phyloP scores from a whole-genome alignment of 257 asterid genomes.

The Jaltomata sinuosa region DNA sequence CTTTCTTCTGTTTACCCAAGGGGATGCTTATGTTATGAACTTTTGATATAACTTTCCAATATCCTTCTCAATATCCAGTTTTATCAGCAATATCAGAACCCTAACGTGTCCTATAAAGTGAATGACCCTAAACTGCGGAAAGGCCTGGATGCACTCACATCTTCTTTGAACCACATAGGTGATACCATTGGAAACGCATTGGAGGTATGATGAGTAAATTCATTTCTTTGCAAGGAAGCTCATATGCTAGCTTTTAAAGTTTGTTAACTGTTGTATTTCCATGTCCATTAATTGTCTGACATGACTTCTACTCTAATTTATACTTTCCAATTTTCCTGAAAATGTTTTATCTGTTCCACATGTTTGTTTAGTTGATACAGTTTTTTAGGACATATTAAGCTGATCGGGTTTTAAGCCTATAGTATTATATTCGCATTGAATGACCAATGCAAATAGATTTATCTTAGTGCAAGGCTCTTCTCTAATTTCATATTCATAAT shows the following conservation, averaged over 20 bases:
- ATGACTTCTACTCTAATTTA: background rate
- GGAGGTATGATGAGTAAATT: slow-evolving; percentile 27
- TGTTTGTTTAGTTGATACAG: no score
- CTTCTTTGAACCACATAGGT: slow-evolving; percentile 57
- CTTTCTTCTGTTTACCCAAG: background rate
- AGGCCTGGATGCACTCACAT: slow-evolving; percentile 33
- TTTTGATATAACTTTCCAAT: background rate
- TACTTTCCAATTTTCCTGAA: background rate
- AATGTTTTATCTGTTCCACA: no score
- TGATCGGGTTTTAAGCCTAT: no score
- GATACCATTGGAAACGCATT: slow-evolving; percentile 59
- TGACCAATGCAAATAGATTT: no score
- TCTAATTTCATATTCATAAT: no score
- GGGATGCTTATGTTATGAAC: background rate
- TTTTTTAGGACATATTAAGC: no score
- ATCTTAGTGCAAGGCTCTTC: no score
- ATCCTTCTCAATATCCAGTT: background rate
- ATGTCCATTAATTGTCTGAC: background rate
- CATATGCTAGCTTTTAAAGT: background rate
- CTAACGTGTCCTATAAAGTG: slow-evolving; percentile 22
- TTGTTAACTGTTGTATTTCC: background rate
- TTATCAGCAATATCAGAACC: slow-evolving; percentile 8
- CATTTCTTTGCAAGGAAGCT: background rate
- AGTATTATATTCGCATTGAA: no score
- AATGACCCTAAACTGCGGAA: slow-evolving; percentile 49